Base-by-base conservation (phyloP, 148 eudicot genomes). In the Silene conica region DNA sequence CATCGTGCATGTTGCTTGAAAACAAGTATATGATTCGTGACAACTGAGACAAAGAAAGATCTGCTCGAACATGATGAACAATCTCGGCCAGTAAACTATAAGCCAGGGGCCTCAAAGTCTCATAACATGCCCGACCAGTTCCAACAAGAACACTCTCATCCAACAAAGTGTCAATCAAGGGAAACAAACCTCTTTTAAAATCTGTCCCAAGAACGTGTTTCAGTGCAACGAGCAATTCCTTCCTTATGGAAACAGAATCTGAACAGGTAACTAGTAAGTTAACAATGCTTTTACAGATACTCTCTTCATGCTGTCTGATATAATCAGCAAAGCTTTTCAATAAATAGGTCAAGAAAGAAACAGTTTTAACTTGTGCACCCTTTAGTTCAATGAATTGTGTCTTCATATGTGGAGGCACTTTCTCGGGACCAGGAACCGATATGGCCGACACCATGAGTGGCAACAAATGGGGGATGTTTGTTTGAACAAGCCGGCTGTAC, bases 131-230 rank as follows among this genome's bases (percentile, higher is more conserved):
- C 71, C 98, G 88, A 45, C 97, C 98, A 87, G 90, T 94, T 43
- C 98, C 98, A 79, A 94, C 97, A 75, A 94, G 97, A 81, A 94
- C 96, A 88, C 97, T 88, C 86, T 94, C 98, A 81, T 94, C 97
- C 87, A 90, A 80, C 71, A 94, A 80, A 4, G 97, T 94, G 79
- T 94, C 98, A 62, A 94, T 94, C 63, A 94, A 82, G 77, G 98
- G 98, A 84, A 91, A 94, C 73, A 94, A 82, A 18, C 98, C 98
- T 84, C 96, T 82, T 86, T 92, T 94, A 73, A 91, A 94, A 78
- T 94, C 98, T 73, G 97, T 94, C 71, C 93, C 93, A 77, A 94
- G 97, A 80, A 94, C 97, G 80, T 89, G 97, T 81, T 94, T 94
- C 78, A 94, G 84, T 19, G 98, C 97, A 55, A 94, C 96, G 78